Evolutionary conservation across 2,329 filamentous ascomycete genomes (phyloP), one percentile per base, ranked within the genome.

Genomic region (Aspergillus eucalypticola): DNA sequence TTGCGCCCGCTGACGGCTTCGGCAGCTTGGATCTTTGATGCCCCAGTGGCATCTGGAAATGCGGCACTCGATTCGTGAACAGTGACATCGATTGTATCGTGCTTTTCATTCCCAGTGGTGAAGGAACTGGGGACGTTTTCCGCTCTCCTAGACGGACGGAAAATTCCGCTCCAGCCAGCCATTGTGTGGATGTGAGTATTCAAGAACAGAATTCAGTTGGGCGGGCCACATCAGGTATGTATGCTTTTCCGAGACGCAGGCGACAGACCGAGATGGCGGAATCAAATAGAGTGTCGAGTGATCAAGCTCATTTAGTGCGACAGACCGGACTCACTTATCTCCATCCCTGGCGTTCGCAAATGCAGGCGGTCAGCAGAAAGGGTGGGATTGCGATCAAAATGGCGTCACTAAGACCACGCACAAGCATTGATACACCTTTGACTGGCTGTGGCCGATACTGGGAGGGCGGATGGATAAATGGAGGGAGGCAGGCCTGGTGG

Each of bases 1-100:
- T 69, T 71, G n/a, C 65, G 65, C n/a, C 69, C 67, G 46, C 69
- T 70, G 17, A 73, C 67, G 1, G 67, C 64, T 51, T 71, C 69
- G 11, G 67, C 66, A 11, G 69, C 71, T 52, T 72, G 68, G 29
- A 73, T 68, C 58, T 69, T 71, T 25, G 64, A 65, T n/a, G 69
- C 66, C 10, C 67, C 69, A 7, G 59, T 62, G 8, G 61, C 62
- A 46, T 68, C 64, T 2, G 50, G 11, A 17, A 55, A n/a, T 8
- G n/a, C 41, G 21, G 51, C 10, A 25, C 42, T 32, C 4, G 55
- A 39, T 23, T 60, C 38, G 15, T 58, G 44, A 11, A 58, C 51
- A 13, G 54, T 48, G 50, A 64, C 41, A 25, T 60, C 59, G 44
- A 62, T 48, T 11, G 60, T 54, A 27, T 35, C 23, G 19, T 49